Percentiles rank a stretch among this genome's conserved stretches.
These are phyloP conservation scores for Nosema muscidifuracis DNA, from an alignment of 371 early-diverging fungal species.

Conservation along the genomic window DNA sequence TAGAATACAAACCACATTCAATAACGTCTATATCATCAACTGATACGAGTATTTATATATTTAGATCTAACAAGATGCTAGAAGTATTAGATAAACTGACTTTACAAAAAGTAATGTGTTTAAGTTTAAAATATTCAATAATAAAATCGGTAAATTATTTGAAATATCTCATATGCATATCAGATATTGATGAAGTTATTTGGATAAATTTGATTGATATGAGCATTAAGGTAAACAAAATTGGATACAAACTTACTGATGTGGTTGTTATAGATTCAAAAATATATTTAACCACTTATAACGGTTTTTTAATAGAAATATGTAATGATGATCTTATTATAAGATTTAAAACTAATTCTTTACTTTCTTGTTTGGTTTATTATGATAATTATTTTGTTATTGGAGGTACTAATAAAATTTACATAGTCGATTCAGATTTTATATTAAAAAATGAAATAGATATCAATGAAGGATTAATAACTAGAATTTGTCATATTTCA, in stretches of 20 bases:
- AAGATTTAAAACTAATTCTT: not conserved
- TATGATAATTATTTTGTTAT: slow-evolving; percentile 3
- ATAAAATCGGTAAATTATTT: not conserved
- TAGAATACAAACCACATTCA: slow-evolving; percentile 22
- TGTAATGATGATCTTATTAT: not conserved
- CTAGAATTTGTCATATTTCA: slow-evolving; percentile 12
- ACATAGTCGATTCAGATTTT: not conserved
- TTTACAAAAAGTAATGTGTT: not conserved
- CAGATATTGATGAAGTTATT: not conserved
- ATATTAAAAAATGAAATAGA: slow-evolving; percentile 26
- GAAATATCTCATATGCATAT: not conserved
- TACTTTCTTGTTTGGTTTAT: not conserved
- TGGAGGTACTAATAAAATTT: slow-evolving; percentile 15
- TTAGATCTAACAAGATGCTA: slow-evolving; percentile 22
- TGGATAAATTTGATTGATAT: not conserved
- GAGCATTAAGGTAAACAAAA: not conserved
- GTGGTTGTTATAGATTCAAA: not conserved
- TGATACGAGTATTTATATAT: slow-evolving; percentile 22
- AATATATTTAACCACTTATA: not conserved
- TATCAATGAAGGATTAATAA: not conserved
- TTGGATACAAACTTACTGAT: not conserved
- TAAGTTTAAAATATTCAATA: not conserved
- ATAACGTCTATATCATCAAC: slow-evolving; percentile 32
- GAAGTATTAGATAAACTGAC: slow-evolving; percentile 24
- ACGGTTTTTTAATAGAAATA: slow-evolving; percentile 2